Evolutionary conservation across 2,329 filamentous ascomycete genomes (phyloP).

Genomic region (Fusarium mexicanum): DNA sequence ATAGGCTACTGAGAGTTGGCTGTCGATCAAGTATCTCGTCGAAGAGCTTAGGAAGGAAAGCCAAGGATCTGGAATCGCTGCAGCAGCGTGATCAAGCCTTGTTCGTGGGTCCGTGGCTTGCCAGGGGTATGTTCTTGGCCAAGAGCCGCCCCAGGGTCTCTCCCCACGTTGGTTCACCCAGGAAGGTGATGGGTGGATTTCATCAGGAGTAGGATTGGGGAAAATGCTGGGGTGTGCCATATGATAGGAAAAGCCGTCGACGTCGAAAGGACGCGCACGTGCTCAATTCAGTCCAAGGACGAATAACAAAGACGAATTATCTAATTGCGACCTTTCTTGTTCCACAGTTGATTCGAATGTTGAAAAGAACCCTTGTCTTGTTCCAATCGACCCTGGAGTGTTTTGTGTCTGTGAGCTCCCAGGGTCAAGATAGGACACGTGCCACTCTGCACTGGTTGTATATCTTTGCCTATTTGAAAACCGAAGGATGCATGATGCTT

Average conservation of each 20-base stretch:
- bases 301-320: slow-evolving; percentile 30
- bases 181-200: slow-evolving; percentile 44
- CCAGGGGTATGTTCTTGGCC: slow-evolving; percentile 28
- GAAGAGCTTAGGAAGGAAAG: neutral
- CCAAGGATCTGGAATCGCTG: slow-evolving; percentile 34
- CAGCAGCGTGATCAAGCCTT: slow-evolving; percentile 17
- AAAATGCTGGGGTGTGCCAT: slow-evolving; percentile 10
- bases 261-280: slow-evolving; percentile 37
- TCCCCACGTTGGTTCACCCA: slow-evolving; percentile 42
- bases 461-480: slow-evolving; percentile 17
- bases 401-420: slow-evolving; percentile 12
- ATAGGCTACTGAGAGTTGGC: neutral
- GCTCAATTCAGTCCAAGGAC: slow-evolving; percentile 33
- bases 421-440: slow-evolving; percentile 37
- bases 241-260: slow-evolving; percentile 13
- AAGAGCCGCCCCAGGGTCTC: slow-evolving; percentile 31
- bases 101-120: slow-evolving; percentile 22
- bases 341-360: slow-evolving; percentile 6
- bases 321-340: slow-evolving; percentile 7
- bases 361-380: slow-evolving; percentile 18
- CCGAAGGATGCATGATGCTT: slow-evolving; percentile 13
- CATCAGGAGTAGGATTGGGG: slow-evolving; percentile 14
- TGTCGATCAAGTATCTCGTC: slow-evolving; percentile 12
- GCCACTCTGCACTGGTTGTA: slow-evolving; percentile 38
- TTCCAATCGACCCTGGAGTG: neutral